A percentile compares a stretch with the other conserved stretches of the same genome.
phyloP scores from a whole-genome alignment of 805 yeast species.

The Saccharomycopsis fodiens region DNA sequence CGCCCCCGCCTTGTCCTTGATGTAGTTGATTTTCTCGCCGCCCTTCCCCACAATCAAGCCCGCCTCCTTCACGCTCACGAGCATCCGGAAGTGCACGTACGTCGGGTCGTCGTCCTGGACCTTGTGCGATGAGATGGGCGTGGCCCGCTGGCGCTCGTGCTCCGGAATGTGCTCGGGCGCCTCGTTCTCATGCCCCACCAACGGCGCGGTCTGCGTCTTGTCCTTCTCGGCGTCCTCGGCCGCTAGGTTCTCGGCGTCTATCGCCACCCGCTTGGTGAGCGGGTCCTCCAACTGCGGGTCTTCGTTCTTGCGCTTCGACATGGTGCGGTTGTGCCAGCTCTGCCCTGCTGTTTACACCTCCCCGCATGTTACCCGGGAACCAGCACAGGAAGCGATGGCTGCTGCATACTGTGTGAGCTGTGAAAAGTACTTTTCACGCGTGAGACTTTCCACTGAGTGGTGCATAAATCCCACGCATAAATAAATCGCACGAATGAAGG shows the following conservation, averaged over 20 bases:
- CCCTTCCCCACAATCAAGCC: conserved; percentile 69
- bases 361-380: too few species aligned
- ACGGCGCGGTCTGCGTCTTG: conserved; percentile 17
- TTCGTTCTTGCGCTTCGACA: conserved; percentile 64
- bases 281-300: conserved; percentile 40
- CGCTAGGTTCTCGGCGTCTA: conserved; percentile 52
- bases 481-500: too few species aligned
- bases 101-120: conserved; percentile 46
- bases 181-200: neutral
- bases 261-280: conserved; percentile 59
- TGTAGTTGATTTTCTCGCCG: conserved; percentile 63
- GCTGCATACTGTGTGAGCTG: too few species aligned
- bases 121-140: conserved; percentile 33
- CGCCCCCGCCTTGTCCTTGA: conserved; percentile 56
- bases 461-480: too few species aligned
- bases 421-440: too few species aligned
- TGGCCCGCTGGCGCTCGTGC: conserved; percentile 21
- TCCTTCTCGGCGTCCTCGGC: conserved; percentile 35
- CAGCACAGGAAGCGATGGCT: too few species aligned
- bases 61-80: conserved; percentile 70
- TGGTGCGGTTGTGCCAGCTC: too few species aligned
- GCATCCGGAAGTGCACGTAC: conserved; percentile 62
- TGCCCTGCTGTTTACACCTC: too few species aligned
- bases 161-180: conserved; percentile 1
- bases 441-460: too few species aligned